phyloP scores from a whole-genome alignment of 2,329 filamentous ascomycete genomes.

The Stagonosporopsis cucurbitacearum region DNA sequence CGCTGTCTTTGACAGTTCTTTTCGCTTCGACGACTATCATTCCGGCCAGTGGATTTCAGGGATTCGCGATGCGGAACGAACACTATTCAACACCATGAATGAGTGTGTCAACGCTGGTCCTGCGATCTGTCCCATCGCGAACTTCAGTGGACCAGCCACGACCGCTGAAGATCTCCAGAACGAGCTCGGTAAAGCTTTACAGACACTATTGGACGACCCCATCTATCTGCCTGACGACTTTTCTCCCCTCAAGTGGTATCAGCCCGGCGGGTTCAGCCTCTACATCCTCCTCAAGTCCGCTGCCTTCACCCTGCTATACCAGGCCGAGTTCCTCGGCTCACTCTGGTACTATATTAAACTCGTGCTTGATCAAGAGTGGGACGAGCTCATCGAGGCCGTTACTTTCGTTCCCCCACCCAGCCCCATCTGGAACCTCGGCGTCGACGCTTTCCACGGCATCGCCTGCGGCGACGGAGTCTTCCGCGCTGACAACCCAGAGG shows the following conservation, averaged over 20 bases:
- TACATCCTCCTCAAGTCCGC: constrained; percentile 16
- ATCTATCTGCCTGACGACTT: constrained; percentile 20
- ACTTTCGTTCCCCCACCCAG: constrained; percentile 4
- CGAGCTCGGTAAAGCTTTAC: constrained; percentile 12
- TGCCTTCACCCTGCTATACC: constrained; percentile 9
- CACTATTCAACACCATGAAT: constrained; percentile 18
- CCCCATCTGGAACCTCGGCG: constrained; percentile 16
- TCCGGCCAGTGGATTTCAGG: constrained; percentile 20
- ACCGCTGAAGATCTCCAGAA: constrained; percentile 19
- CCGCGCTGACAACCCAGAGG: constrained; percentile 20
- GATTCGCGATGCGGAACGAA: constrained; percentile 19
- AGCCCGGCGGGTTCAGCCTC: constrained; percentile 13
- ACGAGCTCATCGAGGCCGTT: background rate
- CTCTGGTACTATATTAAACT: constrained; percentile 1
- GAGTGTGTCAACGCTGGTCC: constrained; percentile 22
- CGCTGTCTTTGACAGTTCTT: constrained; percentile 47
- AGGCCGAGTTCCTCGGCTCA: background rate
- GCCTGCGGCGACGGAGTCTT: constrained; percentile 19
- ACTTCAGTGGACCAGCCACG: constrained; percentile 20
- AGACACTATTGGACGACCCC: constrained; percentile 21
- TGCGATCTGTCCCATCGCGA: constrained; percentile 16
- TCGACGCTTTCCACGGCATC: constrained; percentile 23
- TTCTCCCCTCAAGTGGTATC: constrained; percentile 9
- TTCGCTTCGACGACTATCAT: constrained; percentile 21
- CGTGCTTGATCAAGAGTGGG: constrained; percentile 16